A percentile compares a stretch with the other conserved stretches of the same genome.
Conservation (phyloP, 2,329 filamentous ascomycete species). For the Aspergillus terreus region DNA sequence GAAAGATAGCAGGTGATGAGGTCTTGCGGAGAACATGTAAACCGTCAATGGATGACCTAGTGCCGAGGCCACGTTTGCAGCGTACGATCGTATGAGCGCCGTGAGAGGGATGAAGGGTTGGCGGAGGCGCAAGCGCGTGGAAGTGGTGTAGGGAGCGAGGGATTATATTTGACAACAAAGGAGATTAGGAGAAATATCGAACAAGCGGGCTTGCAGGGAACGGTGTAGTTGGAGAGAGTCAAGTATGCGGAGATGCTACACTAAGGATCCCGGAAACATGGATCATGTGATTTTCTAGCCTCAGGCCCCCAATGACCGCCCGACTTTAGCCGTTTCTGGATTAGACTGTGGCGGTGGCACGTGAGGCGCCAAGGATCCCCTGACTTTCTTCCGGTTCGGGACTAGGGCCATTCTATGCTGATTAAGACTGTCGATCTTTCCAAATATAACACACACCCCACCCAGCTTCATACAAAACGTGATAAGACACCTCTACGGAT, state of each 20-base stretch:
- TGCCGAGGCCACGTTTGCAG: conserved; percentile 3
- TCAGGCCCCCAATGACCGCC: background rate
- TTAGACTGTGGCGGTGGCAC: background rate
- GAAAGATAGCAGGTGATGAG: background rate
- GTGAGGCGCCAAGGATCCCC: background rate
- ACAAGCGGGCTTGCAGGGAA: background rate
- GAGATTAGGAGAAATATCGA: too few species aligned
- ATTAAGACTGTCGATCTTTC: background rate
- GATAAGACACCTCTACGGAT: too few species aligned
- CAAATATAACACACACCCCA: too few species aligned
- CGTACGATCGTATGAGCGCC: too few species aligned
- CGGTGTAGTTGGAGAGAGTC: background rate
- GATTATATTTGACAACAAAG: too few species aligned
- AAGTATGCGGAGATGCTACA: background rate
- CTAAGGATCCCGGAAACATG: background rate
- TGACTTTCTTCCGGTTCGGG: background rate
- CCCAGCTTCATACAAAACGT: too few species aligned
- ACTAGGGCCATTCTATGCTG: background rate
- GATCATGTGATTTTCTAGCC: background rate
- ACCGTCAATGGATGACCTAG: background rate
- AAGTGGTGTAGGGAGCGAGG: background rate
- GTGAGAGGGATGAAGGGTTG: background rate
- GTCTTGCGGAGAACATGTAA: conserved; percentile 2
- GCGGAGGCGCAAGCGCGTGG: background rate
- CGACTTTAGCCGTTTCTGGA: background rate